phyloP scores from a whole-genome alignment of 2,329 filamentous ascomycete genomes.

The Penicillium sp. region DNA sequence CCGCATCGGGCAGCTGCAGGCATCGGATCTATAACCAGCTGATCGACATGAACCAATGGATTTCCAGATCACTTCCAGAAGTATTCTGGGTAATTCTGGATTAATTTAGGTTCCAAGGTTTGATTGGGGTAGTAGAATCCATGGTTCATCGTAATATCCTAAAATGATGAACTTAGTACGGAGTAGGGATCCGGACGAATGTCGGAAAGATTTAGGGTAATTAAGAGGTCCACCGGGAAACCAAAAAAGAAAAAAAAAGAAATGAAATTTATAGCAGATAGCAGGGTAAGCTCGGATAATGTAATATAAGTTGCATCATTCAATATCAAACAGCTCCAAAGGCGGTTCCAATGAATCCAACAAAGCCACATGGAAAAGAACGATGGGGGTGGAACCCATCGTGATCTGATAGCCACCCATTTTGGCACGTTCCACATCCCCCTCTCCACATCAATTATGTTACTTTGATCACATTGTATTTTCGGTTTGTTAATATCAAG shows the following conservation, averaged over 20 bases:
- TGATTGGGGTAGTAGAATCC: background rate
- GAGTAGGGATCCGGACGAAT: background rate
- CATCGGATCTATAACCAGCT: conserved; percentile 20
- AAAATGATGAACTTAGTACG: background rate
- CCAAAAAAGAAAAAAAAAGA: too few relatives aligned
- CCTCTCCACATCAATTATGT: background rate
- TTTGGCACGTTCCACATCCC: conserved; percentile 22
- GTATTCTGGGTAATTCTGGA: background rate
- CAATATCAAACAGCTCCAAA: background rate
- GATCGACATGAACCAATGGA: conserved; percentile 9
- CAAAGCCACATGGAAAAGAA: conserved; percentile 23
- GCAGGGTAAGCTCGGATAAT: background rate
- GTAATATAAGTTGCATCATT: background rate
- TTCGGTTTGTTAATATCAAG: conserved; percentile 10
- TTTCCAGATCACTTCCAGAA: conserved; percentile 16
- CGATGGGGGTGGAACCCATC: conserved; percentile 12
- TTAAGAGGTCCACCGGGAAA: background rate
- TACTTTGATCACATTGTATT: conserved; percentile 17
- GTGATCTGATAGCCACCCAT: conserved; percentile 26
- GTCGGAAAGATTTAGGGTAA: background rate
- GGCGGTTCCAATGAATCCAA: background rate
- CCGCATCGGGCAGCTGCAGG: background rate
- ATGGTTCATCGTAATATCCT: background rate
- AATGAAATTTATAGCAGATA: background rate
- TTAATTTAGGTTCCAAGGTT: background rate